A percentile compares a stretch with the other conserved stretches of the same genome.
These are phyloP conservation scores for Albifimbria verrucaria DNA, from an alignment of 2,329 filamentous ascomycete genomes.

Conservation along the genomic window DNA sequence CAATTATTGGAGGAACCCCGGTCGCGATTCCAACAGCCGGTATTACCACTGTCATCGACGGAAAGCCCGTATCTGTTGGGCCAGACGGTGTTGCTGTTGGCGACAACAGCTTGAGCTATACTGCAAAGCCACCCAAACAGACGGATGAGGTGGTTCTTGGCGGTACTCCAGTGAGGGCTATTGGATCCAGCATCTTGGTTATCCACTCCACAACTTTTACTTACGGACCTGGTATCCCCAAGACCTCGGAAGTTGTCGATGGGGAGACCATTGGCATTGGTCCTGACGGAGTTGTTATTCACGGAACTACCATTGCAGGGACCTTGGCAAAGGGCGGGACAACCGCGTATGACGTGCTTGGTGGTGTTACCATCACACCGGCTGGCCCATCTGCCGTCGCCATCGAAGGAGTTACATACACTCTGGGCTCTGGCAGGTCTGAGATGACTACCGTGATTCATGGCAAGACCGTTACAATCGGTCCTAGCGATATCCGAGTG, in stretches of 20 bases:
- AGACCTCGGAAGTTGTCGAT: conserved; percentile 38
- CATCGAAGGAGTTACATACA: conserved; percentile 40
- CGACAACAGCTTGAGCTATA: conserved; percentile 34
- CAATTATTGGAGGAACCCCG: conserved; percentile 38
- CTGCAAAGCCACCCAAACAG: not conserved
- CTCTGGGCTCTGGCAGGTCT: conserved; percentile 36
- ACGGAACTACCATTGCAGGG: not conserved
- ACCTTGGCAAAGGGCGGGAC: too few species aligned
- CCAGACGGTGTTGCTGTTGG: conserved; percentile 32
- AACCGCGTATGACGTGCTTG: not conserved
- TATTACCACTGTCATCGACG: conserved; percentile 30
- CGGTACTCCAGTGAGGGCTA: conserved; percentile 37
- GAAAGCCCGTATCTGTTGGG: conserved; percentile 29
- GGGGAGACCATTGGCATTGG: conserved; percentile 51
- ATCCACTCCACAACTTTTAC: conserved; percentile 41
- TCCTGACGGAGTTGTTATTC: conserved; percentile 41
- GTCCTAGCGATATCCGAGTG: conserved; percentile 43
- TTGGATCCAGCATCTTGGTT: conserved; percentile 37
- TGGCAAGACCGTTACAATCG: conserved; percentile 46
- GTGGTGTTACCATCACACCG: conserved; percentile 36
- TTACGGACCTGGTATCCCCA: conserved; percentile 35
- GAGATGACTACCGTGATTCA: conserved; percentile 38
- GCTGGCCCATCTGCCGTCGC: conserved; percentile 39
- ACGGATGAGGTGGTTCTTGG: conserved; percentile 18
- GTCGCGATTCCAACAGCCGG: conserved; percentile 37